Conservation (phyloP, 2,329 filamentous ascomycete genomes). For the Malbranchea cinnamomea region DNA sequence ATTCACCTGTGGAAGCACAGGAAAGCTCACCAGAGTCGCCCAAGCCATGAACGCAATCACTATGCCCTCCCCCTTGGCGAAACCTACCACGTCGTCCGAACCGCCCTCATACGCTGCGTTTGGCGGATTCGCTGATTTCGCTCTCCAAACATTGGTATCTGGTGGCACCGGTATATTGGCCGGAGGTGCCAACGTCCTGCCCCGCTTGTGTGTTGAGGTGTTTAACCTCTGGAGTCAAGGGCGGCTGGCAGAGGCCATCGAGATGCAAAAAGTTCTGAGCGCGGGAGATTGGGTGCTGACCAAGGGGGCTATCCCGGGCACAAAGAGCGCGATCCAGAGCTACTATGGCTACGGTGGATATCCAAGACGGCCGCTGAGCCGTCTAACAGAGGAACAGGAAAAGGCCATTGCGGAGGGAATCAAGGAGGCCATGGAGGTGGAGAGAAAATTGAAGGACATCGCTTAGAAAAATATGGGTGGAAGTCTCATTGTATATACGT, state of each 20-base stretch:
- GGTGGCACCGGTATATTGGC: slow-evolving; percentile 59
- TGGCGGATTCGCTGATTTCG: slow-evolving; percentile 61
- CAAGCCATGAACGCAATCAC: slow-evolving; percentile 6
- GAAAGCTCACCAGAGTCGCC: slow-evolving; percentile 65
- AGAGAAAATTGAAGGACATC: slow-evolving; percentile 24
- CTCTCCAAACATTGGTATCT: slow-evolving; percentile 52
- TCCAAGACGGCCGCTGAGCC: slow-evolving; percentile 38
- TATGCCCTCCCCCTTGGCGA: not conserved
- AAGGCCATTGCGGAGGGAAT: slow-evolving; percentile 90
- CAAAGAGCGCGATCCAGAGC: slow-evolving; percentile 48
- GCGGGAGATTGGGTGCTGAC: slow-evolving; percentile 56
- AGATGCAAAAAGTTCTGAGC: slow-evolving; percentile 50
- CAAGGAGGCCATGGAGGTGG: slow-evolving; percentile 35
- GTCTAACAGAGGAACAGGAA: slow-evolving; percentile 64
- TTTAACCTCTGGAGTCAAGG: slow-evolving; percentile 46
- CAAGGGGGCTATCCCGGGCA: slow-evolving; percentile 52
- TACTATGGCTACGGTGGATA: slow-evolving; percentile 52
- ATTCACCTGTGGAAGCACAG: slow-evolving; percentile 83
- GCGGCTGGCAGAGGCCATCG: slow-evolving; percentile 43
- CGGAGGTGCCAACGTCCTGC: slow-evolving; percentile 56
- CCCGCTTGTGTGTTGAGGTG: slow-evolving; percentile 48
- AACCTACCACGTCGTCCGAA: not conserved
- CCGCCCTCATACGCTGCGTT: slow-evolving; percentile 46
- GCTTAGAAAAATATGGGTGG: too few species aligned
- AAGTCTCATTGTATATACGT: too few species aligned